Percentiles rank a stretch among this genome's conserved stretches.
These are phyloP conservation scores for Eremochloa ophiuroides DNA, from an alignment of 176 grass and related monocot genomes.

Conservation along the genomic window DNA sequence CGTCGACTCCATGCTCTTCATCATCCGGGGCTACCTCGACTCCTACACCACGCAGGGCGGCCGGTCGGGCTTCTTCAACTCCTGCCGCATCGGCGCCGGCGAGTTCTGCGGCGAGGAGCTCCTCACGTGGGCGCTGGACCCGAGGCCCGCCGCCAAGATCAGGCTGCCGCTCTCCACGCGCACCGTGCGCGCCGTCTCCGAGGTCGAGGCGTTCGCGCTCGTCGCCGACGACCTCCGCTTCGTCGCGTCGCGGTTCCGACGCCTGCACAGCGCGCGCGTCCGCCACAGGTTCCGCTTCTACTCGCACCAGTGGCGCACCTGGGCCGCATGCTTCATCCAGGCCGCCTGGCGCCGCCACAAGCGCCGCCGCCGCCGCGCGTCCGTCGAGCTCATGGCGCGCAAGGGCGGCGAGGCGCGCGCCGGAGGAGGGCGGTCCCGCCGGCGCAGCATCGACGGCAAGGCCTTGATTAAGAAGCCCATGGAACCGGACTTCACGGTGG, in stretches of 20 bases:
- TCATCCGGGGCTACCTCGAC: constrained; percentile 89
- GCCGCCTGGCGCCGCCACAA: constrained; percentile 74
- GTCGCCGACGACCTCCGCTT: constrained; percentile 76
- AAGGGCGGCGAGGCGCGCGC: background rate
- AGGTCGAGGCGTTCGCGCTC: constrained; percentile 97
- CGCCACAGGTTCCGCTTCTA: constrained; percentile 87
- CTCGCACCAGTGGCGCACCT: constrained; percentile 91
- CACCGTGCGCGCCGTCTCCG: constrained; percentile 77
- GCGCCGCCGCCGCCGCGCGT: constrained; percentile 53
- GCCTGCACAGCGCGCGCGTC: constrained; percentile 77
- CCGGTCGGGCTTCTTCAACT: constrained; percentile 86
- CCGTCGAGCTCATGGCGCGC: constrained; percentile 50
- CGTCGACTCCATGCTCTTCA: constrained; percentile 84
- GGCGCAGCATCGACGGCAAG: constrained; percentile 28
- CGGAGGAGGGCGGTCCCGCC: constrained; percentile 11
- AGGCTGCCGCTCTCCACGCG: constrained; percentile 77
- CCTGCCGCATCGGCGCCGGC: constrained; percentile 70
- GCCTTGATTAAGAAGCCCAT: constrained; percentile 62
- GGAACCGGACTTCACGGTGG: constrained; percentile 71
- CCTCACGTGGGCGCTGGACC: constrained; percentile 91
- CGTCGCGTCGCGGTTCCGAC: constrained; percentile 76
- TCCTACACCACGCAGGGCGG: constrained; percentile 91
- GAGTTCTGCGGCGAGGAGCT: constrained; percentile 99
- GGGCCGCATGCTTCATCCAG: constrained; percentile 96
- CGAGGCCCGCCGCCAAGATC: constrained; percentile 20